Evolutionary conservation across 208 protist species (phyloP), one percentile per base, ranked within the genome.

Genomic region (Leishmania gerbilli): DNA sequence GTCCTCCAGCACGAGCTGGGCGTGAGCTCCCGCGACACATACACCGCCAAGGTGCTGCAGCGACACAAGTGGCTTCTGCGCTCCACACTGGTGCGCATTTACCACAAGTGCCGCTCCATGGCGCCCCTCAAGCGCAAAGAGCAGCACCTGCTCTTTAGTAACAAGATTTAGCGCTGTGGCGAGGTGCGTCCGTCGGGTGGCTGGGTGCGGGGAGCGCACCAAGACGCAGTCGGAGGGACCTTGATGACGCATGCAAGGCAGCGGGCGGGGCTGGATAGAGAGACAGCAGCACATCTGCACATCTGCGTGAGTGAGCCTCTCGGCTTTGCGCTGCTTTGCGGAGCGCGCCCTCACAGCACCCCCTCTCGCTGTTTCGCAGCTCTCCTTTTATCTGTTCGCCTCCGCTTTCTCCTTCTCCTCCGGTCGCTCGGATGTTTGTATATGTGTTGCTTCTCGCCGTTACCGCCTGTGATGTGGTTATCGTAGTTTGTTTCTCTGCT

Each of bases 61-160:
- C 84, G 95, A 8, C 86, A 91, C 74, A 81, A 84, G 53, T 98
- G 95, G 93, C 58, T 96, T 67, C 79, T 95, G 34, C 5, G 76
- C 27, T 93, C 92, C 51, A 87, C 81, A n/a, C 42, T 89, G 21
- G 87, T 98, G 34, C 88, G 92, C 17, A 49, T 96, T 42, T 89
- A 94, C 62, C 92, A 98, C 84, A 95, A 94, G 78, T 51, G 89
- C 53, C 89, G 95, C 64, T 91, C 92, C 17, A 74, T 92, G 88
- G 95, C 95, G 1, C 95, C 95, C n/a, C 89, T 98, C 24, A 95
- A 96, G 79, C 88, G 95, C 49, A 96, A 95, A 76, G 64, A 93
- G 74, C 95, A 98, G 71, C 95, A 98, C 72, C 47, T 98, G 21
- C 89, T 98, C 7, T 98, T 98, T 86, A 98, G 93, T 74, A 98